Evolutionary conservation across 2,329 filamentous ascomycete species (phyloP), one percentile per base, ranked within the genome.

Genomic region (Xylogone sp.): DNA sequence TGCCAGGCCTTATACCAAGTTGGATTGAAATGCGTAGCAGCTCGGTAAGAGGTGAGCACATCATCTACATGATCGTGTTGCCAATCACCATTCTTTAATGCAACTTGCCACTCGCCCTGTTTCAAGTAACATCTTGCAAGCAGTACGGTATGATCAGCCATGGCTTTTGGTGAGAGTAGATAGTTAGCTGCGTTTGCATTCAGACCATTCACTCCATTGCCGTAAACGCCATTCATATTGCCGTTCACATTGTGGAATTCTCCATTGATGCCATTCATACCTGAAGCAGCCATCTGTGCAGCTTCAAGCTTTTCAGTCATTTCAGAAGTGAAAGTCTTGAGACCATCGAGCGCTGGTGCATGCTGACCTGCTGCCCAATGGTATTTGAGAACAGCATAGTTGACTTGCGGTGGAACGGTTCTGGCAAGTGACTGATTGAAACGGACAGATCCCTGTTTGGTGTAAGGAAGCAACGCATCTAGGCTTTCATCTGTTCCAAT

Each of bases 1-100:
- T 99, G 94, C 94, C 94, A 99, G 7, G 95, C 94, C 72, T 99
- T 99, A 75, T 99, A 99, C 83, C 93, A 99, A 55, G 87, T 85
- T 29, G 90, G 87, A 67, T 99, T 96, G 71, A 95, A 97, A 53
- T 90, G 86, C 2, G 94, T 99, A 1, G 95, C 95, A 53, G 92
- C 87, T 18, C 86, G 85, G 69, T 97, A 99, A 1, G 94, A 91
- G n/a, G 83, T 81, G 21, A 99, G 76, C 52, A 99, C 91, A 49
- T 97, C 93, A 48, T 88, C 83, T 3, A 96, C 89, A 58, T 89
- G 86, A 8, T 90, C 87, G 56, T 89, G 83, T 57, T 90, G 86
- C 95, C 94, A 99, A 58, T 94, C 87, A 48, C 91, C 88, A 64
- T 88, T 87, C 67, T 95, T 88, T 50, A 96, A 72, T 16, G 87